These are phyloP conservation scores for Cytospora piceicola DNA, from an alignment of 2,329 filamentous ascomycete genomes.

Conservation along the genomic window DNA sequence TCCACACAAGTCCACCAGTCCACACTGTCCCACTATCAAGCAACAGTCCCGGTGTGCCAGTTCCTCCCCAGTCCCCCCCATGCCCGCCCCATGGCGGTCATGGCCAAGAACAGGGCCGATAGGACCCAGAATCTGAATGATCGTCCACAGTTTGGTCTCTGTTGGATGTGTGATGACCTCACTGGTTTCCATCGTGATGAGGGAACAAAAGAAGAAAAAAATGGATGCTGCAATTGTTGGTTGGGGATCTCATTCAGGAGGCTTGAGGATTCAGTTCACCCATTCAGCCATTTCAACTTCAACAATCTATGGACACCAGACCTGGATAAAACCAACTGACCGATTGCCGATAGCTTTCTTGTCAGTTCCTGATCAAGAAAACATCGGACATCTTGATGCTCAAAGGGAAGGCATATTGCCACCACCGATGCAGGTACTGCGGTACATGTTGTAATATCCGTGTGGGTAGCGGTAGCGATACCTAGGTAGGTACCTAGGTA, in stretches of 20 bases:
- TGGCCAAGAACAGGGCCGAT: conserved; percentile 23
- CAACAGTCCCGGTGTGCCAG: no score
- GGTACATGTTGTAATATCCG: neutral
- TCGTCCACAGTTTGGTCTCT: neutral
- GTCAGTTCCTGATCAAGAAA: neutral
- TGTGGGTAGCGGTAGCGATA: neutral
- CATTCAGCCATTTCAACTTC: no score
- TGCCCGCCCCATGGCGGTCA: neutral
- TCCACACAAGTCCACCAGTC: neutral
- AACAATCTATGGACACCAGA: no score
- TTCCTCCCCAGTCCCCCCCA: no score
- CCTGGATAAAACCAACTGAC: no score
- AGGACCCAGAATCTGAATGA: conserved; percentile 1
- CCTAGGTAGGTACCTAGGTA: no score
- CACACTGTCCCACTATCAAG: no score
- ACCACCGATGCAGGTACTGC: neutral
- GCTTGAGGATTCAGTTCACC: no score
- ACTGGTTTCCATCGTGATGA: neutral
- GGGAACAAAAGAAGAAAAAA: neutral
- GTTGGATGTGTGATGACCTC: neutral
- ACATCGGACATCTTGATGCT: neutral
- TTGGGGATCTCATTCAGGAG: neutral
- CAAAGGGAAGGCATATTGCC: neutral
- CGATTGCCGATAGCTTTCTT: neutral
- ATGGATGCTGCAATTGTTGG: neutral